Evolutionary conservation across 2,329 filamentous ascomycete species (phyloP).

Genomic region (Ophiostoma angusticollis): DNA sequence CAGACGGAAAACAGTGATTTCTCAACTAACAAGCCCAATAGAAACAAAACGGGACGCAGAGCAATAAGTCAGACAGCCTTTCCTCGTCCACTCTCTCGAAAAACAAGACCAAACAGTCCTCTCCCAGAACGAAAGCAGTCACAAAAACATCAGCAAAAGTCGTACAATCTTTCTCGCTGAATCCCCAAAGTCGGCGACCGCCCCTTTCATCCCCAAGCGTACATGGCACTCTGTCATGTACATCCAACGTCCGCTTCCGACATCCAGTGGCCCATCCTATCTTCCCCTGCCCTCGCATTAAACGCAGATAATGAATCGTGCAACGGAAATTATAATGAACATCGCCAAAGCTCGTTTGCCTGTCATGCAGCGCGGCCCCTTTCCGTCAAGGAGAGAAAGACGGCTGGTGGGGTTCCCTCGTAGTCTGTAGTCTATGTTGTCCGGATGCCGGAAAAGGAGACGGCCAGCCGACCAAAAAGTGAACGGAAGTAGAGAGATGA

Average conservation of each 20-base stretch:
- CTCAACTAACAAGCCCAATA: not conserved
- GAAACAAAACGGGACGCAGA: not conserved
- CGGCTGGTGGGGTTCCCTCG: constrained; percentile 9
- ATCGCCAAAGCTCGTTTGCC: constrained; percentile 9
- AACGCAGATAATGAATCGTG: not conserved
- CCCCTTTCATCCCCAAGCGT: no score
- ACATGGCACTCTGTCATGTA: no score
- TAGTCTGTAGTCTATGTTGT: constrained; percentile 11
- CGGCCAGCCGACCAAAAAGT: constrained; percentile 11
- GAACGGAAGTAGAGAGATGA: not conserved
- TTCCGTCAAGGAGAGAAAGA: constrained; percentile 9
- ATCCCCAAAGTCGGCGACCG: no score
- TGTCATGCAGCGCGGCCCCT: constrained; percentile 11
- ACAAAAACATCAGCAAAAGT: not conserved
- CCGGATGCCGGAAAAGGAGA: constrained; percentile 8
- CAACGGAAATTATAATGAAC: not conserved
- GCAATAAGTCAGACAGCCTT: no score
- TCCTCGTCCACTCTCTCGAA: not conserved
- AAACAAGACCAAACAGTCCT: not conserved
- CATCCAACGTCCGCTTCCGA: no score
- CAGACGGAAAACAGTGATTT: not conserved
- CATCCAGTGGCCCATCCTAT: no score
- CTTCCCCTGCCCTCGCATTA: constrained; percentile 2
- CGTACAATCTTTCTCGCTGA: constrained; percentile 4
- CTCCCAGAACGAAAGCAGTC: not conserved